Evolutionary conservation across 2,329 filamentous ascomycete species (phyloP), one percentile per base, ranked within the genome.

Genomic region (Grosmannia huntii): DNA sequence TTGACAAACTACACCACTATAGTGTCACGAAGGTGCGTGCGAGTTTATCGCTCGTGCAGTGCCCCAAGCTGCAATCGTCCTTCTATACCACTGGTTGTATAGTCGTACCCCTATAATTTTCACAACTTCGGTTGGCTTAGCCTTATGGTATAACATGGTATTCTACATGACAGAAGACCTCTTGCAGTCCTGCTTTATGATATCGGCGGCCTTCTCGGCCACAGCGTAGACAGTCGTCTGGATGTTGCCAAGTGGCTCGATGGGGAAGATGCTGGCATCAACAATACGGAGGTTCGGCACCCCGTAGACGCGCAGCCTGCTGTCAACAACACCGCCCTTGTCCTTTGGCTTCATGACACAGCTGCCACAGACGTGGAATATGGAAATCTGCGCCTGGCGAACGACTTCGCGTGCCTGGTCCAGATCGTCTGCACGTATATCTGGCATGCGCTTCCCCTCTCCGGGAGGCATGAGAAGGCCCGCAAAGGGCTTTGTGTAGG

Each of bases 341-440:
- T 50, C 56, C 25, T 38, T 23, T 4, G 58, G 60, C 48, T 53
- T n/a, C 58, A 61, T 56, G 31, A 55, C 72, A 51, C 73, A 72
- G n/a, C 75, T 80, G 14, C 79, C 76, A 2, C 71, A 67, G 0
- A 75, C 72, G 64, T 82, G 78, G 63, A 75, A 80, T 41, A 68
- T 67, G 7, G 70, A 70, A 5, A 73, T 69, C 55, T 69, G 53
- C 25, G 53, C 53, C 38, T 55, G 53, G 38, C 53, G 53, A 4
- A 55, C 53, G 14, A 55, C 48, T 33, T 55, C 53, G 16, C 38
- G 53, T 2, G 53, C 53, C 6, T 21, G 7, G 6, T 55, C 53
- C 25, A 46, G 36, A 25, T 31, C 9, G 27, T 44, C 25, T 19
- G 38, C 38, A 12, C 41, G 67, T 9, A 72, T 61, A 6, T 67